Evolutionary conservation across 768 basidiomycete genomes (phyloP).

Genomic region (Kwoniella newhampshirensis): DNA sequence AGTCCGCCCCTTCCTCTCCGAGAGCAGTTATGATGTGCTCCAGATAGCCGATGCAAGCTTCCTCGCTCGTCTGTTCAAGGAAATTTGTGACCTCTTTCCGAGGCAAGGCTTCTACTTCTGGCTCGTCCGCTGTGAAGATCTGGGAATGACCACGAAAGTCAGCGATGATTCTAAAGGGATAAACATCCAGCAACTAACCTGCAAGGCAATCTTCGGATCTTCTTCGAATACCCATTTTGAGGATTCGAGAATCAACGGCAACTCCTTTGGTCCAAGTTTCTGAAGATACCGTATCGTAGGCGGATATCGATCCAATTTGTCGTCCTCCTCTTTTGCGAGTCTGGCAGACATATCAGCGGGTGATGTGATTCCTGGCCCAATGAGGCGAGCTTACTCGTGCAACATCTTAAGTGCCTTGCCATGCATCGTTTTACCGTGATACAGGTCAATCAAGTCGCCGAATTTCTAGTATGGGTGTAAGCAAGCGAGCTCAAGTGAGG

Average conservation of each 20-base stretch:
- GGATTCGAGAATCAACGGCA: slow-evolving; percentile 76
- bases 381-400: slow-evolving; percentile 76
- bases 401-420: slow-evolving; percentile 77
- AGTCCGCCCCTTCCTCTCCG: slow-evolving; percentile 65
- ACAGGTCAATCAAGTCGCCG: slow-evolving; percentile 83
- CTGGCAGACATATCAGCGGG: slow-evolving; percentile 55
- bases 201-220: slow-evolving; percentile 70
- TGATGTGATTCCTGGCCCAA: too few species aligned
- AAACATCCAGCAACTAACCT: slow-evolving; percentile 58
- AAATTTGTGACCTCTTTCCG: slow-evolving; percentile 71
- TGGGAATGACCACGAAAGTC: slow-evolving; percentile 53
- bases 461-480: slow-evolving; percentile 65
- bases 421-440: slow-evolving; percentile 95
- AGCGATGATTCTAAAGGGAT: background rate
- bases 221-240: slow-evolving; percentile 82
- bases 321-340: slow-evolving; percentile 72
- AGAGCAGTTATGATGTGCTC: slow-evolving; percentile 79
- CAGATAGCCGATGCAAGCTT: slow-evolving; percentile 73
- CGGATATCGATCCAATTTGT: slow-evolving; percentile 71
- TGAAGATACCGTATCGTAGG: slow-evolving; percentile 88
- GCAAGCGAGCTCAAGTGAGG: background rate
- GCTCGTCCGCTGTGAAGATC: slow-evolving; percentile 87
- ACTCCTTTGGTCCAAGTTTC: slow-evolving; percentile 78
- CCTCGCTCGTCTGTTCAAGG: slow-evolving; percentile 62
- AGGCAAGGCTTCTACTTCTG: slow-evolving; percentile 78